Evolutionary conservation across 495 filamentous ascomycete genomes (phyloP), one percentile per base, ranked within the genome.

Genomic region (Tuber borchii): DNA sequence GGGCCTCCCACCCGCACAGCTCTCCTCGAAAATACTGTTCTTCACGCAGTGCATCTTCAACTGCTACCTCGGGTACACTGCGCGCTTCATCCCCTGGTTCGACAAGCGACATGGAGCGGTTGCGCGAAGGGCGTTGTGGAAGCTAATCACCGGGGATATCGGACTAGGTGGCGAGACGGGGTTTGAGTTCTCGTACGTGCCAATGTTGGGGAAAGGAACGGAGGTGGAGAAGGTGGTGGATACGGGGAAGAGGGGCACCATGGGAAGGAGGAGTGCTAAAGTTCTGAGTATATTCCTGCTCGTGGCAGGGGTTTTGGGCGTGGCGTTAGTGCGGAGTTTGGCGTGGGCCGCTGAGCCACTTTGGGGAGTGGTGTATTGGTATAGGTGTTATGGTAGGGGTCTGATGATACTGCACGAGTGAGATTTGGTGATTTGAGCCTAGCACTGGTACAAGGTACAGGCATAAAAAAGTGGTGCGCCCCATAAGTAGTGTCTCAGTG

Each of bases 21-120:
- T 86, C 10, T 90, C 89, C 70, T 90, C 91, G 78, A 88, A 85
- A 72, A 78, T 86, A 0, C 85, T 93, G 22, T 87, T 93, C 48
- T 86, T 88, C 39, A 90, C 90, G 37, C 92, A 93, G 79, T 92
- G 90, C 77, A 82, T 91, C 42, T 88, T 93, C 80, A 90, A 92
- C 73, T 87, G 87, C 83, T 71, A 77, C 2, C 68, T 88, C 45
- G 85, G 86, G 70, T 92, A 90, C 77, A 77, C 85, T 0, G 85
- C 89, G 70, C 86, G 91, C 0, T 81, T 84, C 5, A 84, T 93
- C 56, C 84, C 86, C 5, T 86, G 83, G 45, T 84, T 92, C 43
- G 93, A 94, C 82, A 83, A 84, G 31, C 79, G 82, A 31, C 88
- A 89, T 76, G 90, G 92, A 61, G 84, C 83, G 46, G 86, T 87